Evolutionary conservation across 2,329 filamentous ascomycete genomes (phyloP).

Genomic region (Aschersonia sp.): DNA sequence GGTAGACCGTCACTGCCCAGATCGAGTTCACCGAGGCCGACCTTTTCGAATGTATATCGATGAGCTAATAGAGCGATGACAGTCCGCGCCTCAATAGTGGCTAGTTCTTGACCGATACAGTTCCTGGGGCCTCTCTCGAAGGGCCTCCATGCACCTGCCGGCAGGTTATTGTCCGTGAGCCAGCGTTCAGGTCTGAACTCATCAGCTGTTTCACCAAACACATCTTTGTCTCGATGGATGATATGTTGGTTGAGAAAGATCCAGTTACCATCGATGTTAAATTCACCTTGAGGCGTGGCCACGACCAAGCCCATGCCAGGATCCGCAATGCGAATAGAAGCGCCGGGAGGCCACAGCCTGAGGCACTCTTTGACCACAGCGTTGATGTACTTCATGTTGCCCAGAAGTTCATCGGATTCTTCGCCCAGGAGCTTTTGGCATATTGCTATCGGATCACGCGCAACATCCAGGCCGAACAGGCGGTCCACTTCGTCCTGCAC

Average conservation of each 20-base stretch:
- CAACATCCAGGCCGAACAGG: conserved; percentile 16
- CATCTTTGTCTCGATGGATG: conserved; percentile 18
- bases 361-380: conserved; percentile 24
- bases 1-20: not conserved
- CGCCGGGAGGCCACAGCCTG: conserved; percentile 18
- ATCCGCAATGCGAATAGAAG: conserved; percentile 12
- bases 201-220: conserved; percentile 19
- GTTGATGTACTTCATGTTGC: conserved; percentile 17
- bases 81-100: not conserved
- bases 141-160: not conserved
- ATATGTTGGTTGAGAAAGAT: conserved; percentile 17
- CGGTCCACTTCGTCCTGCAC: conserved; percentile 19
- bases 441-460: conserved; percentile 11
- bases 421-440: conserved; percentile 10
- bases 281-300: not conserved
- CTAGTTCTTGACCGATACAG: not conserved
- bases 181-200: conserved; percentile 26
- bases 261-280: conserved; percentile 18
- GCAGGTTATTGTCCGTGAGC: conserved; percentile 4
- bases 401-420: conserved; percentile 15
- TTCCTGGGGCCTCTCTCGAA: not conserved
- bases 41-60: not conserved
- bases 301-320: conserved; percentile 8
- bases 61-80: not conserved
- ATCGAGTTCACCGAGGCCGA: not conserved